Conservation (phyloP, 1,284 basidiomycete species). For the Cryptococcus deneoformans region DNA sequence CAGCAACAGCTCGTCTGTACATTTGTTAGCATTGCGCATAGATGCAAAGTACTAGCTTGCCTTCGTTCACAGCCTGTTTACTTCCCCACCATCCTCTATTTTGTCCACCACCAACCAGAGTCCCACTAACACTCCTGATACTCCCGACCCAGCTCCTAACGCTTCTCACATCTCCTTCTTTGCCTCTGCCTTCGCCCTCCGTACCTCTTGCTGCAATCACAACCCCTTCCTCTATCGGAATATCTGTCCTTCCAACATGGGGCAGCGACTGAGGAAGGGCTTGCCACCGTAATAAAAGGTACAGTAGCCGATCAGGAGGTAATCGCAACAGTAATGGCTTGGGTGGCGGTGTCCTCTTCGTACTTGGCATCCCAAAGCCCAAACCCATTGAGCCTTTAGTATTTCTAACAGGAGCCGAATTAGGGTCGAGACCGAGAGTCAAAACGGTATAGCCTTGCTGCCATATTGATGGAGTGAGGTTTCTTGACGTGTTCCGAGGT, state of each 20-base stretch:
- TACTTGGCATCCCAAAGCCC: constrained; percentile 34
- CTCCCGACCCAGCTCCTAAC: constrained; percentile 49
- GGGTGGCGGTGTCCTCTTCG: constrained; percentile 9
- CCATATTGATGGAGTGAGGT: constrained; percentile 20
- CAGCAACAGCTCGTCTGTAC: constrained; percentile 39
- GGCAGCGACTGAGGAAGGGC: constrained; percentile 31
- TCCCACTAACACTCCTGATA: constrained; percentile 42
- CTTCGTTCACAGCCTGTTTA: constrained; percentile 40
- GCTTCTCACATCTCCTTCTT: constrained; percentile 45
- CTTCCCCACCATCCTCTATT: constrained; percentile 32
- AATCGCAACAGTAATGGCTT: constrained; percentile 45
- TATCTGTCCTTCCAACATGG: constrained; percentile 46
- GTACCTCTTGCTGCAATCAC: constrained; percentile 31
- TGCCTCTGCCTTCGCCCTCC: constrained; percentile 10
- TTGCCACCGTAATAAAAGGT: constrained; percentile 47
- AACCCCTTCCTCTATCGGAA: constrained; percentile 40
- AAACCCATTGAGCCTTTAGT: constrained; percentile 44
- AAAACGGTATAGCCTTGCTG: constrained; percentile 47
- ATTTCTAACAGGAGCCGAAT: constrained; percentile 36
- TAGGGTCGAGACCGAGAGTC: constrained; percentile 47
- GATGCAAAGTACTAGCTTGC: constrained; percentile 20
- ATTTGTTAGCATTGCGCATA: neutral
- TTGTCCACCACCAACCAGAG: constrained; percentile 13
- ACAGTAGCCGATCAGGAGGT: constrained; percentile 47
- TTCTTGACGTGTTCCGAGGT: neutral